Evolutionary conservation across 805 yeast genomes (phyloP), one percentile per base, ranked within the genome.

Genomic region (Komagataella pseudopastoris): DNA sequence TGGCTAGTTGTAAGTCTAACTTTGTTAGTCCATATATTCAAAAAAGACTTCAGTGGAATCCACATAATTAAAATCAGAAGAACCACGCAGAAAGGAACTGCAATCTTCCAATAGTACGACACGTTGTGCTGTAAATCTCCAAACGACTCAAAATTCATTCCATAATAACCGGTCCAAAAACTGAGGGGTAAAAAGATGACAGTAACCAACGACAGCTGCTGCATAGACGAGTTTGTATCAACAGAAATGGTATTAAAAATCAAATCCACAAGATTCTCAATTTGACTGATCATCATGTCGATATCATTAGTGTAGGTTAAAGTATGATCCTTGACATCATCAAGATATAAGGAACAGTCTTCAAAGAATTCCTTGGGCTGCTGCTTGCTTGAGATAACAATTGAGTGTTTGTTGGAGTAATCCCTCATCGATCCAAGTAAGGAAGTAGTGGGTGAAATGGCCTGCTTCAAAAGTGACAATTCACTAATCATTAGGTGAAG

Each of bases 111-210:
- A 58, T 75, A 76, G 56, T 70, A 74, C 4, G 60, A 57, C 2
- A 72, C 75, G 43, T 65, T 63, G 43, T 64, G 53, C 14, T 67
- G 57, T 45, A 77, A 59, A 49, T 71, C 69, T 3, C 66, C 67
- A 55, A 77, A 77, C 6, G 58, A 53, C 23, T 63, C 60, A 58
- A 77, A 77, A 56, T 77, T 77, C 81, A 77, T 77, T 16, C 81
- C 81, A 52, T 75, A 80, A 58, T 77, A 80, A 10, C 84, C 83
- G 1, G 83, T 77, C 71, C 81, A 69, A 58, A 80, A 80, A 4
- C 80, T 71, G 51, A 80, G 59, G 4, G 85, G 85, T 44, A 80
- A 65, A 56, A 80, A 79, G 12, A 80, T 71, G 12, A 80, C 83
- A 1, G 83, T 75, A 7, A 80, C 76, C 44, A 80, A 59, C 6